Conservation (phyloP, 768 basidiomycete genomes). For the Fomitopsis pulvina region DNA sequence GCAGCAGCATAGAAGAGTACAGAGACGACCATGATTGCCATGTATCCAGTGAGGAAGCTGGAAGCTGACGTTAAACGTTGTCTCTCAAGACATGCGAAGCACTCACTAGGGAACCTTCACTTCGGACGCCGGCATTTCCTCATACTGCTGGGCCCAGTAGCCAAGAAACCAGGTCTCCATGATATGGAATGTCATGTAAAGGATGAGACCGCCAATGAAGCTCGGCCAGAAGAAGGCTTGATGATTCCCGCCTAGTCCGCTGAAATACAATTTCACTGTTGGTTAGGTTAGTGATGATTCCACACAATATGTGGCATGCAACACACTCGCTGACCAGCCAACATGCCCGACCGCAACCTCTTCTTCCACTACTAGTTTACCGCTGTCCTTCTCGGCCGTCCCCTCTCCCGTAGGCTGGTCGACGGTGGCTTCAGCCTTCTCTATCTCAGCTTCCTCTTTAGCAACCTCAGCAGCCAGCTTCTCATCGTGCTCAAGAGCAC, state of each 20-base stretch:
- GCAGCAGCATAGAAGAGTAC: no score
- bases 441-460: constrained; percentile 10
- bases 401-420: constrained; percentile 17
- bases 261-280: constrained; percentile 23
- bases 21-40: no score
- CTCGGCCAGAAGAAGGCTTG: constrained; percentile 26
- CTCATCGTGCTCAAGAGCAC: constrained; percentile 36
- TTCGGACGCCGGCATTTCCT: no score
- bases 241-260: constrained; percentile 19
- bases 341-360: constrained; percentile 58
- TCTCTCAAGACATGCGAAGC: no score
- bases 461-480: constrained; percentile 19
- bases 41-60: no score
- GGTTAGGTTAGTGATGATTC: constrained; percentile 7
- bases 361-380: constrained; percentile 58
- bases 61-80: no score
- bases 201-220: constrained; percentile 9
- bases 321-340: constrained; percentile 35
- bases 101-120: no score
- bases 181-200: constrained; percentile 16
- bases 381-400: constrained; percentile 26
- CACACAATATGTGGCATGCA: not conserved
- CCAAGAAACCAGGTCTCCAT: constrained; percentile 37
- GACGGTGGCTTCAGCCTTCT: constrained; percentile 16
- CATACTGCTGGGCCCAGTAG: no score